phyloP scores from a whole-genome alignment of 2,329 filamentous ascomycete genomes.

The Teratosphaeria epicoccoides region DNA sequence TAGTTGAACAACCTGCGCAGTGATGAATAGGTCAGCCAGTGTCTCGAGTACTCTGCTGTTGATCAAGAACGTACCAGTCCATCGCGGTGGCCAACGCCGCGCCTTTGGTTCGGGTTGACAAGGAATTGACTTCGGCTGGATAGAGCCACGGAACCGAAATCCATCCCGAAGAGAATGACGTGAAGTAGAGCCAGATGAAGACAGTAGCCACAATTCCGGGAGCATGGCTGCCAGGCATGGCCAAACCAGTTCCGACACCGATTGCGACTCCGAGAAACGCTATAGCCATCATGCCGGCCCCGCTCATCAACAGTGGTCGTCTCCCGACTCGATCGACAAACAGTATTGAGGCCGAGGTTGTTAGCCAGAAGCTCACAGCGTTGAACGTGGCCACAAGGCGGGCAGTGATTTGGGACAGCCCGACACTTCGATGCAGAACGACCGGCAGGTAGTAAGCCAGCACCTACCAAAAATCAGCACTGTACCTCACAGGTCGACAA shows the following conservation, averaged over 20 bases:
- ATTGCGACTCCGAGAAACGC: constrained; percentile 23
- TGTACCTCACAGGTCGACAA: not conserved
- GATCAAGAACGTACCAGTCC: not conserved
- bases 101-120: constrained; percentile 44
- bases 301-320: constrained; percentile 30
- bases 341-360: constrained; percentile 50
- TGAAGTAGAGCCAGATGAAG: constrained; percentile 60
- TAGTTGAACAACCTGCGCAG: constrained; percentile 46
- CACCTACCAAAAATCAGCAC: constrained; percentile 7
- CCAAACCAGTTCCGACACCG: constrained; percentile 21
- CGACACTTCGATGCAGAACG: constrained; percentile 41
- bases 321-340: constrained; percentile 51
- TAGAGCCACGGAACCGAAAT: constrained; percentile 19
- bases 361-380: constrained; percentile 44
- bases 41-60: too few relatives aligned
- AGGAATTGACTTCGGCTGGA: constrained; percentile 33
- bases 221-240: constrained; percentile 25
- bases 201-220: constrained; percentile 40
- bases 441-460: constrained; percentile 34
- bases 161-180: constrained; percentile 51
- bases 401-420: constrained; percentile 25
- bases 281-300: constrained; percentile 35
- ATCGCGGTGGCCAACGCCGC: constrained; percentile 42
- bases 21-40: too few relatives aligned
- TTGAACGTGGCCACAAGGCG: constrained; percentile 35